A percentile compares a stretch with the other conserved stretches of the same genome.
Evolutionary conservation across 306 rosid species (phyloP).

Genomic region (Astragalus glycyphyllos): DNA sequence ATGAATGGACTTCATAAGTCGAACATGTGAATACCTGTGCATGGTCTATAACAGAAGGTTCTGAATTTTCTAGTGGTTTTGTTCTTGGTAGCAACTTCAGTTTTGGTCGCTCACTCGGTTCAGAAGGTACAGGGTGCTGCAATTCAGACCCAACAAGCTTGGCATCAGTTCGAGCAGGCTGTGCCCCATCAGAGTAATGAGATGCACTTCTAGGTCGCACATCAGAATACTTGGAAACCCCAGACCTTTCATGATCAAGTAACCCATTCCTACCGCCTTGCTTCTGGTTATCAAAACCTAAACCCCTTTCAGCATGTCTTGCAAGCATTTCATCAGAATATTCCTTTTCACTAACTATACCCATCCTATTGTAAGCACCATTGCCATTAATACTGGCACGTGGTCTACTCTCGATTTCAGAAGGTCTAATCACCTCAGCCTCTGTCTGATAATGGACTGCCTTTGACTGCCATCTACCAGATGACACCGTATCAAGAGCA

Average conservation of each 20-base stretch:
- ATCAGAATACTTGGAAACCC: conserved; percentile 51
- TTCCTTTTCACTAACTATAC: conserved; percentile 53
- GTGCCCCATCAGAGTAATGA: conserved; percentile 50
- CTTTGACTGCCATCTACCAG: conserved; percentile 96
- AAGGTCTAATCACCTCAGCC: conserved; percentile 57
- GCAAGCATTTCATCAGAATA: conserved; percentile 61
- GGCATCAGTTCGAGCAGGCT: conserved; percentile 49
- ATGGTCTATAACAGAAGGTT: conserved; percentile 53
- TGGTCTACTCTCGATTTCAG: conserved; percentile 54
- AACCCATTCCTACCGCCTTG: conserved; percentile 66
- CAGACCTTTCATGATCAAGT: conserved; percentile 55
- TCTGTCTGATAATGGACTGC: conserved; percentile 63
- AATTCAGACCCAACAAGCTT: conserved; percentile 59
- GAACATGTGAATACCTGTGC: conserved; percentile 62
- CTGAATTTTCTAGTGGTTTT: conserved; percentile 65
- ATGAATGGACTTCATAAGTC: conserved; percentile 7
- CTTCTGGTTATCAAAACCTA: conserved; percentile 51
- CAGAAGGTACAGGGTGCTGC: conserved; percentile 53
- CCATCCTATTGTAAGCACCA: conserved; percentile 50
- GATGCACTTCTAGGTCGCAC: conserved; percentile 50
- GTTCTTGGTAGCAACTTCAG: conserved; percentile 78
- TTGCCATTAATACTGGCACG: conserved; percentile 48
- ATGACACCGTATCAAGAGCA: conserved; percentile 91
- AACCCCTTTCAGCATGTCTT: conserved; percentile 64
- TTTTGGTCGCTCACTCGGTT: conserved; percentile 73